phyloP scores from a whole-genome alignment of 345 rosid genomes.

The Camelina sativa region DNA sequence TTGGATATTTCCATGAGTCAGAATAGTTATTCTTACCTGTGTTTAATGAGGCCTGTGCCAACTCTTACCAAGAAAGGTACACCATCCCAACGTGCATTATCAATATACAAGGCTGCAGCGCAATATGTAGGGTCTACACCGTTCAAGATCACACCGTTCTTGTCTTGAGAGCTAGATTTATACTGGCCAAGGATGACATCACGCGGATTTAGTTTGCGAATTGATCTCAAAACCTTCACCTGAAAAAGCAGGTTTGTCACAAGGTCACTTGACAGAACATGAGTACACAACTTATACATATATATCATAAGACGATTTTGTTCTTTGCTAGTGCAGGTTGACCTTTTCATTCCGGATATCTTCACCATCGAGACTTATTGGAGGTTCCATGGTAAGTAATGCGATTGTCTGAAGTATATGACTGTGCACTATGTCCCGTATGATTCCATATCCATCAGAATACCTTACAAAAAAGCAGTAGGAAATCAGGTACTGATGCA shows the following conservation, averaged over 20 bases:
- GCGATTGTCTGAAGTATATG: conserved; percentile 80
- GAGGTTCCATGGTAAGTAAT: conserved; percentile 88
- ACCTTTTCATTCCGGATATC: conserved; percentile 85
- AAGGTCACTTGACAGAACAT: conserved; percentile 23
- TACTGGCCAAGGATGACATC: conserved; percentile 81
- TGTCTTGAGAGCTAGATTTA: conserved; percentile 53
- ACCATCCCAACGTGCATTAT: conserved; percentile 90
- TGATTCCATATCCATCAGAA: conserved; percentile 82
- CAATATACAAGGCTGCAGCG: conserved; percentile 73
- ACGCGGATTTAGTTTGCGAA: conserved; percentile 55
- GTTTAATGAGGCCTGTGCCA: conserved; percentile 76
- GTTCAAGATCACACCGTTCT: conserved; percentile 46
- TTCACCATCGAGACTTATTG: conserved; percentile 79
- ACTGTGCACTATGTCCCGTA: conserved; percentile 72
- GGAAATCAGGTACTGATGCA: conserved; percentile 3
- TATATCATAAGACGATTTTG: neutral
- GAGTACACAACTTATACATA: neutral
- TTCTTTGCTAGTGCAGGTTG: conserved; percentile 19
- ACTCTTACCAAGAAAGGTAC: conserved; percentile 74
- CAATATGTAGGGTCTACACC: conserved; percentile 64
- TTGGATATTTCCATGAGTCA: neutral
- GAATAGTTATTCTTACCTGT: conserved; percentile 51
- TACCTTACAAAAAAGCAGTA: conserved; percentile 48
- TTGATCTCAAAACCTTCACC: conserved; percentile 78
- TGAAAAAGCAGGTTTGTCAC: conserved; percentile 41